Percentiles rank a stretch among this genome's conserved stretches.
These are phyloP conservation scores for Hymenoscyphus fructigenus DNA, from an alignment of 2,329 filamentous ascomycete species.

Conservation along the genomic window DNA sequence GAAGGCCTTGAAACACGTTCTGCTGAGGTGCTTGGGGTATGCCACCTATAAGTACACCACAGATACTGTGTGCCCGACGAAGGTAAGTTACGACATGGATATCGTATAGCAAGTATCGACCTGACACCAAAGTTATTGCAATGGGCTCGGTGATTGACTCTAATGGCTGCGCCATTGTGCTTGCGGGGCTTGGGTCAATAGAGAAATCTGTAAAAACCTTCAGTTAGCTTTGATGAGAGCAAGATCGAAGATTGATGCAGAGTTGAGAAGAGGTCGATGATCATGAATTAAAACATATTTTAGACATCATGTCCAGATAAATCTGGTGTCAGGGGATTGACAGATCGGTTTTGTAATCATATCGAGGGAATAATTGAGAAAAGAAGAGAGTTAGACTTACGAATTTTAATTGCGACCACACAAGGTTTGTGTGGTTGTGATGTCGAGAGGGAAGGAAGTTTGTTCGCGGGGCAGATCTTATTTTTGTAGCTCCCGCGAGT, in stretches of 20 bases:
- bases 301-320: slow-evolving; percentile 47
- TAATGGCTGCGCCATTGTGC: slow-evolving; percentile 22
- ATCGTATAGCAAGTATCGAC: slow-evolving; percentile 88
- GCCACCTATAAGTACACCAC: slow-evolving; percentile 81
- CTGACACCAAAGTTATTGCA: slow-evolving; percentile 76
- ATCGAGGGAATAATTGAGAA: slow-evolving; percentile 30
- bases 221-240: slow-evolving; percentile 13
- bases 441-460: slow-evolving; percentile 6
- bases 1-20: slow-evolving; percentile 88
- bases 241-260: slow-evolving; percentile 8
- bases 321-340: slow-evolving; percentile 73
- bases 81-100: slow-evolving; percentile 75
- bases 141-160: slow-evolving; percentile 52
- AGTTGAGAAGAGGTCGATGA: slow-evolving; percentile 34
- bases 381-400: slow-evolving; percentile 19
- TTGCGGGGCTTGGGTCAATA: neutral
- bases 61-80: slow-evolving; percentile 78
- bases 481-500: slow-evolving; percentile 18
- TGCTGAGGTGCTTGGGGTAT: slow-evolving; percentile 92
- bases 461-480: neutral
- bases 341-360: slow-evolving; percentile 74
- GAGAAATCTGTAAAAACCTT: slow-evolving; percentile 9
- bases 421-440: slow-evolving; percentile 13
- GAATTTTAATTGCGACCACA: slow-evolving; percentile 5
- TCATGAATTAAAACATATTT: slow-evolving; percentile 51